These are phyloP conservation scores for Triticum turgidum DNA, from an alignment of 176 grass and related monocot species.

Conservation along the genomic window DNA sequence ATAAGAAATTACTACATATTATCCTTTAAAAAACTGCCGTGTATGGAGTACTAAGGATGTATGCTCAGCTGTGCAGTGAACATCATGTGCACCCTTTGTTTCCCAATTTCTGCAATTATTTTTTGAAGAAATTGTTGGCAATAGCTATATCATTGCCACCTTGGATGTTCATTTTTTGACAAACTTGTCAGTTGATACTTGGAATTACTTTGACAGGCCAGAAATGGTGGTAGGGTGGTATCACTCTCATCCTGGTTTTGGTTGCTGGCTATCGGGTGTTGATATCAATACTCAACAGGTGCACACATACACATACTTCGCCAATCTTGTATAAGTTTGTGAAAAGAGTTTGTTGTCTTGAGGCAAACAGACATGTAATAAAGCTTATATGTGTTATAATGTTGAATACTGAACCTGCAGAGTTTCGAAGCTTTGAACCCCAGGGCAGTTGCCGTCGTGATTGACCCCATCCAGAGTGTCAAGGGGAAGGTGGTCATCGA, in stretches of 20 bases:
- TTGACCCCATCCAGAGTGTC: conserved; percentile 97
- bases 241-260: conserved; percentile 97
- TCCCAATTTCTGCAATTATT: background rate
- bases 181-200: conserved; percentile 9
- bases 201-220: conserved; percentile 51
- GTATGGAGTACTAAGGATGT: background rate
- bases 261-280: conserved; percentile 94
- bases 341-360: background rate
- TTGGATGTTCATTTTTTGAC: background rate
- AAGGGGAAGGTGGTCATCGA: conserved; percentile 99
- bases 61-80: background rate
- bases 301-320: background rate
- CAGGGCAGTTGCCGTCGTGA: conserved; percentile 94
- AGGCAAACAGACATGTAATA: background rate
- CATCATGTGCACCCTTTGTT: background rate
- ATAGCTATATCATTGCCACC: background rate
- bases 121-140: background rate
- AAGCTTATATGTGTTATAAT: conserved; percentile 15
- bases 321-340: background rate
- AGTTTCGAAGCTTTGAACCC: conserved; percentile 98
- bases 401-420: conserved; percentile 46
- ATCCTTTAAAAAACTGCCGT: background rate
- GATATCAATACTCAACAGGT: conserved; percentile 99
- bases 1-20: background rate
- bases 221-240: conserved; percentile 99